These are phyloP conservation scores for Wallacemonas collosoma DNA, from an alignment of 208 protist species.

Conservation along the genomic window DNA sequence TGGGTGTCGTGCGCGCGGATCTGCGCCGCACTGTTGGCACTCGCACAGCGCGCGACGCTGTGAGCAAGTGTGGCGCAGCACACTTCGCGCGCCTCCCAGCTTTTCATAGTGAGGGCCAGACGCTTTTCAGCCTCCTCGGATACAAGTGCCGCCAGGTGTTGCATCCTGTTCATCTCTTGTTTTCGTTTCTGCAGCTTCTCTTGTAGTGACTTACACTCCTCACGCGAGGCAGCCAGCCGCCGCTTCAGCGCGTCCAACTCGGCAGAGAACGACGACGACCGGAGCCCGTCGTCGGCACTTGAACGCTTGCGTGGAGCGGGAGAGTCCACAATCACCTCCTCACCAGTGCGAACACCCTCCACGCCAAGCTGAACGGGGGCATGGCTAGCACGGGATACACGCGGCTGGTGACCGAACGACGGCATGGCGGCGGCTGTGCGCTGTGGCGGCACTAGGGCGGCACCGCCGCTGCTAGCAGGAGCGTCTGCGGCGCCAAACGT, in stretches of 20 bases:
- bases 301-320: slow-evolving; percentile 1
- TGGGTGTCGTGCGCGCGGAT: not conserved
- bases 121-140: slow-evolving; percentile 15
- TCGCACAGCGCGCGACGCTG: not conserved
- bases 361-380: slow-evolving; percentile 31
- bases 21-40: not conserved
- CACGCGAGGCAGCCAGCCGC: slow-evolving; percentile 10
- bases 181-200: slow-evolving; percentile 31
- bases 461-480: not conserved
- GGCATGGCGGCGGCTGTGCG: not conserved
- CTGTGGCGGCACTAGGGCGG: not conserved
- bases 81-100: slow-evolving; percentile 11
- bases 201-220: slow-evolving; percentile 19
- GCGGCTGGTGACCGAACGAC: slow-evolving; percentile 11
- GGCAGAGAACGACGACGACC: not conserved
- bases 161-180: slow-evolving; percentile 10
- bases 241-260: slow-evolving; percentile 23
- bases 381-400: not conserved
- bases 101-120: not conserved
- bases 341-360: slow-evolving; percentile 72
- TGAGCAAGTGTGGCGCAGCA: not conserved
- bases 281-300: not conserved
- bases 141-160: not conserved
- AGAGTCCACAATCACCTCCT: slow-evolving; percentile 43
- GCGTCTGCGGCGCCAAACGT: slow-evolving; percentile 31